phyloP scores from a whole-genome alignment of 83 land plant species.

The Larix sibirica region DNA sequence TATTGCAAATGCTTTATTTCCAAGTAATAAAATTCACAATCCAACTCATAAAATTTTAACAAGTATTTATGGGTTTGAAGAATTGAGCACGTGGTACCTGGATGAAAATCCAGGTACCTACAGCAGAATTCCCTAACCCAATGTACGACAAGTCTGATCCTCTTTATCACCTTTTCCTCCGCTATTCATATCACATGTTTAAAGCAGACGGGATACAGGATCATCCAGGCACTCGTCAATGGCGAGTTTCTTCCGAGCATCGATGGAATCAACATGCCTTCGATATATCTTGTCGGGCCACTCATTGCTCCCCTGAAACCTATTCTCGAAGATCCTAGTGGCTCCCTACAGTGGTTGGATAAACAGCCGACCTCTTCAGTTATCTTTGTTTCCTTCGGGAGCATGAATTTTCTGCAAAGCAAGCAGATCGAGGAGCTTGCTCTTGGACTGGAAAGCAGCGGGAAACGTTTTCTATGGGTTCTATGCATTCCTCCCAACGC shows the following conservation, averaged over 20 bases:
- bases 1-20: too few relatives aligned
- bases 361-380: conserved; percentile 48
- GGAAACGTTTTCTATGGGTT: conserved; percentile 26
- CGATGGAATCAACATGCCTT: not conserved
- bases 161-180: not conserved
- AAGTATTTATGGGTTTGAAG: too few relatives aligned
- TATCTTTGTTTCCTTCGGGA: conserved; percentile 46
- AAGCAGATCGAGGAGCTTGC: conserved; percentile 46
- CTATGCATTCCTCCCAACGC: conserved; percentile 25
- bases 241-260: not conserved
- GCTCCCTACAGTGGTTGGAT: conserved; percentile 38
- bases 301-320: too few relatives aligned
- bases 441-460: conserved; percentile 37
- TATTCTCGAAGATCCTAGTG: too few relatives aligned
- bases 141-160: not conserved
- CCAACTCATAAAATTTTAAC: too few relatives aligned
- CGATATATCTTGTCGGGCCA: not conserved
- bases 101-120: not conserved
- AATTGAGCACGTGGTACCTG: too few relatives aligned
- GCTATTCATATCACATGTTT: not conserved
- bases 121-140: not conserved
- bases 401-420: conserved; percentile 32
- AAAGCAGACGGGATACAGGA: not conserved
- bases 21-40: too few relatives aligned
- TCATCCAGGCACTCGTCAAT: not conserved